These are phyloP conservation scores for Trichoderma sp. DNA, from an alignment of 2,329 filamentous ascomycete genomes.

Conservation along the genomic window DNA sequence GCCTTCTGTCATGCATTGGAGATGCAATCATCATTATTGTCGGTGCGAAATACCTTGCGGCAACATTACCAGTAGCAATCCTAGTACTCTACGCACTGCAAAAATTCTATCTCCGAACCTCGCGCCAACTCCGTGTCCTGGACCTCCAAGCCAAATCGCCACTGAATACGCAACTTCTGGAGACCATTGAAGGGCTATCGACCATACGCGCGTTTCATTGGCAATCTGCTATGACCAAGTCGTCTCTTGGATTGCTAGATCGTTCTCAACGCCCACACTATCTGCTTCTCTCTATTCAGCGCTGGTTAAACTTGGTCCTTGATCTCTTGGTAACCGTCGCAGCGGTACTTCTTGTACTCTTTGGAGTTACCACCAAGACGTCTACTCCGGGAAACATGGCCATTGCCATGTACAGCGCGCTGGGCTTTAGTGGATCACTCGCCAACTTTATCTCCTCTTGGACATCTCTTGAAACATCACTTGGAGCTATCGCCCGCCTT, in stretches of 20 bases:
- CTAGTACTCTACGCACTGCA: slow-evolving; percentile 29
- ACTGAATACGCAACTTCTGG: slow-evolving; percentile 39
- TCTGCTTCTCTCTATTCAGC: slow-evolving; percentile 48
- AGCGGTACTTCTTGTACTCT: slow-evolving; percentile 29
- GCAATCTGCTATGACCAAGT: slow-evolving; percentile 39
- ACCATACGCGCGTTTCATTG: slow-evolving; percentile 52
- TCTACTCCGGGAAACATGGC: slow-evolving; percentile 26
- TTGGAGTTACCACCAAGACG: slow-evolving; percentile 35
- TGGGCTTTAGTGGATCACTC: neutral
- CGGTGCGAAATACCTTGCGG: slow-evolving; percentile 43
- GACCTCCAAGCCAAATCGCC: slow-evolving; percentile 39
- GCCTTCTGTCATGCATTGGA: neutral
- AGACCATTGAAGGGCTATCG: slow-evolving; percentile 45
- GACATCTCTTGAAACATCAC: neutral
- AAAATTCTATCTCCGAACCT: slow-evolving; percentile 35
- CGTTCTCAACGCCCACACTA: slow-evolving; percentile 51
- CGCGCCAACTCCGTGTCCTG: slow-evolving; percentile 37
- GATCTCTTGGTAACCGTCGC: slow-evolving; percentile 39
- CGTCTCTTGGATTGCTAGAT: slow-evolving; percentile 44
- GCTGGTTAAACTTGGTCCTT: slow-evolving; percentile 50
- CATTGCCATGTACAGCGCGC: slow-evolving; percentile 23
- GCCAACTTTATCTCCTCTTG: neutral
- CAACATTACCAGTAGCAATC: slow-evolving; percentile 43
- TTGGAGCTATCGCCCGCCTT: slow-evolving; percentile 5
- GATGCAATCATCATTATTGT: neutral